Percentiles rank a stretch among this genome's conserved stretches.
Evolutionary conservation across 148 eudicot species (phyloP).

Genomic region (Agrostemma githago): DNA sequence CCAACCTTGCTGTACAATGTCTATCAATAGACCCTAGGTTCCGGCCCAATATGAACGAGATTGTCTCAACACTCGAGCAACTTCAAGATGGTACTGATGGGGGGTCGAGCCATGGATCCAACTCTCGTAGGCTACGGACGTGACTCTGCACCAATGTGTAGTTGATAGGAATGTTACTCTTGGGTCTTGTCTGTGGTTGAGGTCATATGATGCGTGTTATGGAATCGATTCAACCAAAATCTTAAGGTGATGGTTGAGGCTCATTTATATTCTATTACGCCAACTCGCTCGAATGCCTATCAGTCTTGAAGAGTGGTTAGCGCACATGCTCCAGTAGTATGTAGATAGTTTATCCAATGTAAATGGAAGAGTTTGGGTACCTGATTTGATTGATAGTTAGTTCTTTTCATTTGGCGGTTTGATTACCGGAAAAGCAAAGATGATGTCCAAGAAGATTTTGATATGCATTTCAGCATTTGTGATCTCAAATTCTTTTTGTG

Average conservation of each 20-base stretch:
- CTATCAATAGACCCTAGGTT: constrained; percentile 57
- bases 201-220: neutral
- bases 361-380: neutral
- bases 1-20: constrained; percentile 64
- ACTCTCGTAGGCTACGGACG: constrained; percentile 4
- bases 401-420: neutral
- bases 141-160: neutral
- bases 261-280: no score
- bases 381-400: neutral
- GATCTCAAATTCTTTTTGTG: no score
- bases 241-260: no score
- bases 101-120: constrained; percentile 8
- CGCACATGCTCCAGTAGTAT: neutral
- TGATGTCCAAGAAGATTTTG: no score
- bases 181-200: neutral
- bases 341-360: neutral
- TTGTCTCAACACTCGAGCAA: constrained; percentile 56
- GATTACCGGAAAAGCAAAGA: no score
- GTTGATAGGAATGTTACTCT: neutral
- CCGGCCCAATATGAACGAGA: constrained; percentile 64
- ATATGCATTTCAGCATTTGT: no score
- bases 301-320: no score
- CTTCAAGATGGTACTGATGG: constrained; percentile 34
- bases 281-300: no score
- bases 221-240: no score